Percentiles rank a stretch among this genome's conserved stretches.
Evolutionary conservation across 805 yeast species (phyloP).

Genomic region (Nakazawaea wickerhamii): DNA sequence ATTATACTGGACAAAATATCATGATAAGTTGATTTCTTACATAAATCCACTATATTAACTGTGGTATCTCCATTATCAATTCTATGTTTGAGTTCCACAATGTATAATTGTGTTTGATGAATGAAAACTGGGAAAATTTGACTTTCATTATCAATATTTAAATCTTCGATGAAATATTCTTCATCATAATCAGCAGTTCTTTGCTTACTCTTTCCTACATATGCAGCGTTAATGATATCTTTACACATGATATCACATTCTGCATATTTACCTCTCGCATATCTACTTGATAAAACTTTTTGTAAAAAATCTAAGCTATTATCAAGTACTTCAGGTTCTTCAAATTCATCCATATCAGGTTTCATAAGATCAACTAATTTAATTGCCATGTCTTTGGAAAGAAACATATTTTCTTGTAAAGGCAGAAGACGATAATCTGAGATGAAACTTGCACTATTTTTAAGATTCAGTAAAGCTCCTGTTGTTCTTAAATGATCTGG

Average conservation of each 20-base stretch:
- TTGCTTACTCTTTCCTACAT: not conserved
- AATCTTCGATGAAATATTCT: constrained; percentile 6
- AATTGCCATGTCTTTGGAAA: not conserved
- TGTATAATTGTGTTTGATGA: constrained; percentile 2
- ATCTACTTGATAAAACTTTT: not conserved
- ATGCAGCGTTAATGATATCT: constrained; percentile 1
- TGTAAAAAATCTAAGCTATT: constrained; percentile 7
- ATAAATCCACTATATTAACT: constrained; percentile 3
- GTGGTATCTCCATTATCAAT: not conserved
- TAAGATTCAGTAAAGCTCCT: not conserved
- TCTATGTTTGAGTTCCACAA: constrained; percentile 5
- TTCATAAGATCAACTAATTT: not conserved
- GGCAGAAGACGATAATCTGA: not conserved
- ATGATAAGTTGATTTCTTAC: not conserved
- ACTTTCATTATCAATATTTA: constrained; percentile 7
- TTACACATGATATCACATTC: constrained; percentile 9
- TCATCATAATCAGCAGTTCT: constrained; percentile 7
- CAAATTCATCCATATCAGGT: constrained; percentile 3
- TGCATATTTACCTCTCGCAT: constrained; percentile 1
- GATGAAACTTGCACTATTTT: not conserved
- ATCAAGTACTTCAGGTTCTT: constrained; percentile 5
- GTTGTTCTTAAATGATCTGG: too few species aligned
- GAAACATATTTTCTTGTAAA: not conserved
- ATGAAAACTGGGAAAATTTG: constrained; percentile 9
- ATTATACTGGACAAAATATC: constrained; percentile 2